Percentiles rank a stretch among this genome's conserved stretches.
These are phyloP conservation scores for Pseudogymnoascus sp. DNA, from an alignment of 2,329 filamentous ascomycete species.

Conservation along the genomic window DNA sequence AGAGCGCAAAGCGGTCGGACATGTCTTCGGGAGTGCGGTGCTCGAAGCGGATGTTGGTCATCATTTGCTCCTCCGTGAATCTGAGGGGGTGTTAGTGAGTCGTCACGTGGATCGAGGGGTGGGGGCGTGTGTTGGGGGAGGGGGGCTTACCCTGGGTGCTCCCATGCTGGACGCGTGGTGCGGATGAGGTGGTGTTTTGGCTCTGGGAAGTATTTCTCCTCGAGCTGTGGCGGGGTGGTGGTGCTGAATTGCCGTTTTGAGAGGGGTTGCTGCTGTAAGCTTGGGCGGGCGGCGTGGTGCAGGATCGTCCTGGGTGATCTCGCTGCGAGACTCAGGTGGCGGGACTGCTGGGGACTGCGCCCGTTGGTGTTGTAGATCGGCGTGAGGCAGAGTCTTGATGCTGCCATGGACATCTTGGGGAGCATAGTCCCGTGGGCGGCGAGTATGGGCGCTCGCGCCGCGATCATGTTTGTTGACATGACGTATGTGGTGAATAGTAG, in stretches of 20 bases:
- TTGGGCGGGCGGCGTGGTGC: neutral
- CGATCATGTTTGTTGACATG: conserved; percentile 4
- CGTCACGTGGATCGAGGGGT: neutral
- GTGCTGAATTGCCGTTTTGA: conserved; percentile 30
- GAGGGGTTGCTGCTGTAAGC: neutral
- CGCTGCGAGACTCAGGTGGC: neutral
- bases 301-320: neutral
- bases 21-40: conserved; percentile 67
- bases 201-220: conserved; percentile 30
- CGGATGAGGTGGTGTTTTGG: conserved; percentile 39
- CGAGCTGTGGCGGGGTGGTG: conserved; percentile 30
- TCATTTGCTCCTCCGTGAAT: conserved; percentile 76
- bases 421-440: neutral
- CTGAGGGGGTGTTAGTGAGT: conserved; percentile 29
- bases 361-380: neutral
- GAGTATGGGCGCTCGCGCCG: conserved; percentile 1
- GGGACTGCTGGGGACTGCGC: neutral
- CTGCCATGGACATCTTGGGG: neutral
- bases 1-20: conserved; percentile 73
- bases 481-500: neutral
- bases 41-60: conserved; percentile 58
- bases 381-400: neutral
- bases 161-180: conserved; percentile 59
- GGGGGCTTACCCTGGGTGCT: conserved; percentile 29
- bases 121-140: neutral